Conservation (phyloP, 345 rosid genomes). For the Mallotus nudiflorus region DNA sequence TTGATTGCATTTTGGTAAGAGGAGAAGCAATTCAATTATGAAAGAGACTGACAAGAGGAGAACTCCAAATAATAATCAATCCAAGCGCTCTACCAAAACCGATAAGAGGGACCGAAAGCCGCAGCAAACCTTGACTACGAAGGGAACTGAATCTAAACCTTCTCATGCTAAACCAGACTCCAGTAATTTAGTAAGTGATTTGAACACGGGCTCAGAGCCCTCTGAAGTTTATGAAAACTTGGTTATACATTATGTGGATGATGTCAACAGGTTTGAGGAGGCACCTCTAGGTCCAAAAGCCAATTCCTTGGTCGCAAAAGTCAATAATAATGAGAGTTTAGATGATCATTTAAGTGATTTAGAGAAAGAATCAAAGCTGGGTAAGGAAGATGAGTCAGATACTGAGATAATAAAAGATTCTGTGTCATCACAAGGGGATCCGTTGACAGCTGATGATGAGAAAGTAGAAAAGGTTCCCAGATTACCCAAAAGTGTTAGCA, state of each 20-base stretch:
- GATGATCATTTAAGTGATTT: constrained; percentile 45
- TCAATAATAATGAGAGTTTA: constrained; percentile 31
- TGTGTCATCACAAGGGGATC: constrained; percentile 54
- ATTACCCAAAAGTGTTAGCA: constrained; percentile 29
- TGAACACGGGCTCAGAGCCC: constrained; percentile 53
- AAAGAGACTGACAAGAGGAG: constrained; percentile 59
- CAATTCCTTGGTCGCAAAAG: constrained; percentile 16
- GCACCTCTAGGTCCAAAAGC: constrained; percentile 35
- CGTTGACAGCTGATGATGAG: constrained; percentile 46
- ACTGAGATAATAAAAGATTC: constrained; percentile 57
- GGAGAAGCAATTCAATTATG: constrained; percentile 29
- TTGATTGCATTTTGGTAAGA: constrained; percentile 19
- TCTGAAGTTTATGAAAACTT: constrained; percentile 54
- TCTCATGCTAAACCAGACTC: constrained; percentile 43
- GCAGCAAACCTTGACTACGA: constrained; percentile 38
- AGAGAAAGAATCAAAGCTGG: constrained; percentile 41
- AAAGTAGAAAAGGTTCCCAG: constrained; percentile 41
- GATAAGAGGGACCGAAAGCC: constrained; percentile 51
- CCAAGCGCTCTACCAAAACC: constrained; percentile 52
- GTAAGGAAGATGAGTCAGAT: constrained; percentile 55
- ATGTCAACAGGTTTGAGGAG: constrained; percentile 47
- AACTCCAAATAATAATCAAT: constrained; percentile 47
- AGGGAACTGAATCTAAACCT: constrained; percentile 48
- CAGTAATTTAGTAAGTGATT: constrained; percentile 47
- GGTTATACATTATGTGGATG: constrained; percentile 67